Conservation (phyloP, 2,329 filamentous ascomycete genomes). For the Talaromyces sp. region DNA sequence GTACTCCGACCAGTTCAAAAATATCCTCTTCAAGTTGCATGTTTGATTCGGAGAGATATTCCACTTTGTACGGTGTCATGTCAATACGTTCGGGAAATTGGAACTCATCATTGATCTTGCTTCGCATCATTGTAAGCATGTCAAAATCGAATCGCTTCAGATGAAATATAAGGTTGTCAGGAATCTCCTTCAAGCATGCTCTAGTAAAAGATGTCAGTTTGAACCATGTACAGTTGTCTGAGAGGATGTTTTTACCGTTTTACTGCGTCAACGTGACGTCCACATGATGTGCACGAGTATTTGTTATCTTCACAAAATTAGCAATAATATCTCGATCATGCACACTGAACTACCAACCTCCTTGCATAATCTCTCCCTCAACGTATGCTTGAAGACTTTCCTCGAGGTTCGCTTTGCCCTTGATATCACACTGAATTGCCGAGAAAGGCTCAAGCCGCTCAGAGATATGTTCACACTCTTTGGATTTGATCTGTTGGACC, state of each 20-base stretch:
- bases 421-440: conserved; percentile 93
- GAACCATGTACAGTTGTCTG: neutral
- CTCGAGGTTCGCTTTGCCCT: conserved; percentile 77
- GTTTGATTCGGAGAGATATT: conserved; percentile 66
- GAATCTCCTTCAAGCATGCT: conserved; percentile 86
- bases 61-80: conserved; percentile 86
- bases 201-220: conserved; percentile 42
- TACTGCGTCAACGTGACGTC: conserved; percentile 84
- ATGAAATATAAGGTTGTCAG: conserved; percentile 93
- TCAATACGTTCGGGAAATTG: conserved; percentile 80
- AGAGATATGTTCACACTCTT: conserved; percentile 90
- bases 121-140: conserved; percentile 66
- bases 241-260: conserved; percentile 58
- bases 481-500: conserved; percentile 92
- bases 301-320: conserved; percentile 69
- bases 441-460: conserved; percentile 87
- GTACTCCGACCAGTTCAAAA: conserved; percentile 90
- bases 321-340: conserved; percentile 8
- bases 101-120: conserved; percentile 95
- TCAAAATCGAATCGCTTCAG: conserved; percentile 62
- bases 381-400: conserved; percentile 95
- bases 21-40: conserved; percentile 62
- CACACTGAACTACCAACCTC: conserved; percentile 50
- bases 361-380: conserved; percentile 93
- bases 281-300: conserved; percentile 92